Percentiles rank a stretch among this genome's conserved stretches.
phyloP scores from a whole-genome alignment of 176 grass and related monocot species.

The Zea luxurians region DNA sequence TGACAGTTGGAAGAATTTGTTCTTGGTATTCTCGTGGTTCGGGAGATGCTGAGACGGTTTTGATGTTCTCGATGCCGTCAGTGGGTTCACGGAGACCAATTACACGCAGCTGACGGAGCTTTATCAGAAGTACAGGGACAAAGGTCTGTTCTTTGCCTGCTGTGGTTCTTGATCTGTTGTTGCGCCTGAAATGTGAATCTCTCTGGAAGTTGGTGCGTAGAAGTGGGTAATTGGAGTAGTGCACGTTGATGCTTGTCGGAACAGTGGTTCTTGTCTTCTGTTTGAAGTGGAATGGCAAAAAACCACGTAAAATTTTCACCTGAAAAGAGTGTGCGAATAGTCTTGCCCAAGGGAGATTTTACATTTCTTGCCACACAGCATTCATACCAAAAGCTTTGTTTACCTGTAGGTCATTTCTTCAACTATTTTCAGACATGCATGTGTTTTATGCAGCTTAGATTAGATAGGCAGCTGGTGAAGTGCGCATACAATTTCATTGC shows the following conservation, averaged over 20 bases:
- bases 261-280: background rate
- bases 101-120: constrained; percentile 89
- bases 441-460: background rate
- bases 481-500: background rate
- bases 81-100: constrained; percentile 88
- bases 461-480: background rate
- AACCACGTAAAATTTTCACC: constrained; percentile 9
- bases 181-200: constrained; percentile 7
- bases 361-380: background rate
- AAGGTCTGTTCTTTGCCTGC: constrained; percentile 51
- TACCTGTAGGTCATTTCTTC: background rate
- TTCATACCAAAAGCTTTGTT: background rate
- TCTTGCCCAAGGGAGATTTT: background rate
- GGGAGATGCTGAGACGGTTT: constrained; percentile 15
- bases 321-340: background rate
- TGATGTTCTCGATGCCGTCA: constrained; percentile 27
- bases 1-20: background rate
- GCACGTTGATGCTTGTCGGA: background rate
- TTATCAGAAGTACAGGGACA: constrained; percentile 77
- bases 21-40: background rate
- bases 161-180: constrained; percentile 11
- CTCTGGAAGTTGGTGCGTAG: background rate
- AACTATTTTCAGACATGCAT: background rate
- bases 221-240: background rate
- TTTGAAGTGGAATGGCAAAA: background rate